A percentile compares a stretch with the other conserved stretches of the same genome.
These are phyloP conservation scores for Metschnikowia continentalis DNA, from an alignment of 805 yeast genomes.

Conservation along the genomic window DNA sequence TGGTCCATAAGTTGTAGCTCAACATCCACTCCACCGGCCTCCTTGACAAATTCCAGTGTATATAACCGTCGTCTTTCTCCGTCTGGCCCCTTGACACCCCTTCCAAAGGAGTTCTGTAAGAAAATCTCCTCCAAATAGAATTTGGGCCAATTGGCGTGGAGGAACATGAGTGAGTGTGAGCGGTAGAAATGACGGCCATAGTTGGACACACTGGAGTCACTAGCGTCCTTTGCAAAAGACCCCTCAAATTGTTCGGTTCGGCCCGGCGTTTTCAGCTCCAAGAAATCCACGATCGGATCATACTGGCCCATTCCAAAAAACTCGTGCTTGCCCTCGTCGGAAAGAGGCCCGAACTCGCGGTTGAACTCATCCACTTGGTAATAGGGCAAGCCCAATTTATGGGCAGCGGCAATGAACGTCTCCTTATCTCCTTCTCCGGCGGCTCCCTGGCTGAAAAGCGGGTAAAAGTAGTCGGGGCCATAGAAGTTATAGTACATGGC, in stretches of 20 bases:
- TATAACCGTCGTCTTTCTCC: conserved; percentile 17
- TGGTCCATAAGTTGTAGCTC: conserved; percentile 27
- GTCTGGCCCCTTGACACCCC: conserved; percentile 24
- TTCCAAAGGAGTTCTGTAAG: conserved; percentile 21
- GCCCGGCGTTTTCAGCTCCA: conserved; percentile 13
- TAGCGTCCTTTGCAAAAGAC: conserved; percentile 18
- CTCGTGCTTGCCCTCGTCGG: conserved; percentile 22
- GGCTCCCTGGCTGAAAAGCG: conserved; percentile 38
- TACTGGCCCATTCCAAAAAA: conserved; percentile 36
- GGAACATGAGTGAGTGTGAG: conserved; percentile 25
- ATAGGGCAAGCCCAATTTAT: conserved; percentile 32
- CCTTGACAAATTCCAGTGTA: conserved; percentile 18
- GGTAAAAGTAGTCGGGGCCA: conserved; percentile 36
- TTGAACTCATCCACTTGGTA: conserved; percentile 36
- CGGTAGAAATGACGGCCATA: conserved; percentile 29
- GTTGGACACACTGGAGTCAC: conserved; percentile 22
- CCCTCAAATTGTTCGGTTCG: neutral
- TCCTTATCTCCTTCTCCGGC: conserved; percentile 44
- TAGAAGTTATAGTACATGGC: conserved; percentile 36
- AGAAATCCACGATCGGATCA: conserved; percentile 31
- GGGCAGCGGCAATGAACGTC: conserved; percentile 41
- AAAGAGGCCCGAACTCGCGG: conserved; percentile 35
- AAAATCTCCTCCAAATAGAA: conserved; percentile 25
- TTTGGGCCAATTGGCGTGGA: conserved; percentile 41
- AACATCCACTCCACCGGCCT: conserved; percentile 25